Evolutionary conservation across 352 stramenopile species (phyloP).

Genomic region (Stramenopiles sp.): DNA sequence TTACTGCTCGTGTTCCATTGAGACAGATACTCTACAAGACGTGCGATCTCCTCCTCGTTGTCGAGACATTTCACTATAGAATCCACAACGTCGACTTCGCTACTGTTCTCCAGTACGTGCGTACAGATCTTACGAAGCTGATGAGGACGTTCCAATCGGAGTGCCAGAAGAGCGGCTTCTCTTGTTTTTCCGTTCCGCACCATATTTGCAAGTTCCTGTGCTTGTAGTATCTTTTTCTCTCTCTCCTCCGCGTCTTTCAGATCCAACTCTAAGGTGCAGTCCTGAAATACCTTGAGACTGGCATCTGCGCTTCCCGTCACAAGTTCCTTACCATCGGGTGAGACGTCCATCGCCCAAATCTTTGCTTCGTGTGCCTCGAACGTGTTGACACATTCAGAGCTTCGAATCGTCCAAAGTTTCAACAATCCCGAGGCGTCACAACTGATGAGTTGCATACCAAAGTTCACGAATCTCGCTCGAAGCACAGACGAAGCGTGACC

Average conservation of each 20-base stretch:
- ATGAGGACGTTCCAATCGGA: conserved; percentile 75
- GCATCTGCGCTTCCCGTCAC: conserved; percentile 81
- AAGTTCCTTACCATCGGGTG: conserved; percentile 49
- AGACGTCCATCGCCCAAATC: conserved; percentile 81
- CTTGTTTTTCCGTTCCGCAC: conserved; percentile 68
- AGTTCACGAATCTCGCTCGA: conserved; percentile 59
- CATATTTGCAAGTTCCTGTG: conserved; percentile 82
- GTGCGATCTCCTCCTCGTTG: conserved; percentile 52
- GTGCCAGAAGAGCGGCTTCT: conserved; percentile 51
- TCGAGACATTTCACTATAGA: conserved; percentile 45
- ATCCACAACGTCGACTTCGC: conserved; percentile 40
- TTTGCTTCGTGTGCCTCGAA: conserved; percentile 89
- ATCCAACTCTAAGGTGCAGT: conserved; percentile 76
- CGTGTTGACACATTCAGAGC: conserved; percentile 86
- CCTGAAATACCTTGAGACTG: conserved; percentile 74
- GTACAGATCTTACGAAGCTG: conserved; percentile 69
- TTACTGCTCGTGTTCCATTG: conserved; percentile 94
- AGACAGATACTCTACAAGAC: conserved; percentile 73
- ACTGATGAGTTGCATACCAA: conserved; percentile 77
- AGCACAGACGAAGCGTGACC: conserved; percentile 66
- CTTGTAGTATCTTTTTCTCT: conserved; percentile 72
- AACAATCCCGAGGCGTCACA: conserved; percentile 83
- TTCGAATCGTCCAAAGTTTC: conserved; percentile 94
- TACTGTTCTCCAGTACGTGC: no score
- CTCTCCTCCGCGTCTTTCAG: conserved; percentile 44